Conservation (phyloP, 306 rosid species). For the Purshia tridentata region DNA sequence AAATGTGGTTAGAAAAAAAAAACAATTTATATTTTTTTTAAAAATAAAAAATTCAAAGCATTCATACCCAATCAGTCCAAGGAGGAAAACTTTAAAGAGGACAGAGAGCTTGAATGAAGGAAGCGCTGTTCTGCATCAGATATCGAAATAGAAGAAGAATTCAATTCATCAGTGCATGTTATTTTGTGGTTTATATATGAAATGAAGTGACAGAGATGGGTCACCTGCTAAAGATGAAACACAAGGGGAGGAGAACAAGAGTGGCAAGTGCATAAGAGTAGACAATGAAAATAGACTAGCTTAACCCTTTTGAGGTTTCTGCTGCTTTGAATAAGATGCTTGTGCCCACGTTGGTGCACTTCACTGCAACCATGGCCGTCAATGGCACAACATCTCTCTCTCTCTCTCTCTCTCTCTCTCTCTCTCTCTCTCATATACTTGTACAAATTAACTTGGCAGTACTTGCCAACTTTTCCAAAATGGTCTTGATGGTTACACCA, state of each 20-base stretch:
- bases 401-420: conserved; percentile 9
- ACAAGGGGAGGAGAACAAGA: conserved; percentile 45
- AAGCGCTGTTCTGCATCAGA: conserved; percentile 40
- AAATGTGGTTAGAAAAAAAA: no score
- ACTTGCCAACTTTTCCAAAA: no score
- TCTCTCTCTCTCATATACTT: neutral
- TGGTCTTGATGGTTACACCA: no score
- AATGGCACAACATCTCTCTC: conserved; percentile 45
- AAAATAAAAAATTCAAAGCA: neutral
- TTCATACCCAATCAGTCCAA: conserved; percentile 48
- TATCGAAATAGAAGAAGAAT: neutral
- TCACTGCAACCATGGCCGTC: conserved; percentile 41
- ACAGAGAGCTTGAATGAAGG: conserved; percentile 40
- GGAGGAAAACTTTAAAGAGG: conserved; percentile 38
- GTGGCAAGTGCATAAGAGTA: conserved; percentile 46
- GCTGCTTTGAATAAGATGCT: conserved; percentile 59
- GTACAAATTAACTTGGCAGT: no score
- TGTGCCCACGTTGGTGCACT: conserved; percentile 49
- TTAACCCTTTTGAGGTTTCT: conserved; percentile 38
- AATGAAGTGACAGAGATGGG: neutral
- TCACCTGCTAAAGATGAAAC: conserved; percentile 50
- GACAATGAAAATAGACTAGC: conserved; percentile 49
- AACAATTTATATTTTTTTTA: no score
- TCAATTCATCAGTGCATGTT: neutral
- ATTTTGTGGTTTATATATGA: neutral